Conservation (phyloP, 306 rosid genomes). For the Crotalaria pallida region DNA sequence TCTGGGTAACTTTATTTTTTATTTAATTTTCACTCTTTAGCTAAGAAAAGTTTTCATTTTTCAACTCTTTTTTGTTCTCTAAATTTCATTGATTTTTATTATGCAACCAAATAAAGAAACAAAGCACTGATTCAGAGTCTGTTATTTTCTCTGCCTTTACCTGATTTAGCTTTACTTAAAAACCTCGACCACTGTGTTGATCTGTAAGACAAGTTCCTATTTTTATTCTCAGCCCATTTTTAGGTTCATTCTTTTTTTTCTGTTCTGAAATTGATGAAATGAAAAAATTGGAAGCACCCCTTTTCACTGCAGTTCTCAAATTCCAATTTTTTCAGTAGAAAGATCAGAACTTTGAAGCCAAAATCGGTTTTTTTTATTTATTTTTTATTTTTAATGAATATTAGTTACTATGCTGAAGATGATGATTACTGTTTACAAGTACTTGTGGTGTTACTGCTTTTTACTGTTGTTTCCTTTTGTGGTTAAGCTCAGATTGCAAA, state of each 20-base stretch:
- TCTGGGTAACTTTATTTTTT: background rate
- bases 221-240: conserved; percentile 12
- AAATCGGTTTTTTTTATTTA: conserved; percentile 10
- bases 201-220: background rate
- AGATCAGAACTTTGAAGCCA: conserved; percentile 13
- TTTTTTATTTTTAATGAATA: background rate
- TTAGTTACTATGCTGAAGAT: conserved; percentile 1
- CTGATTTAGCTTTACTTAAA: conserved; percentile 29
- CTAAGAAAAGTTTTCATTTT: background rate
- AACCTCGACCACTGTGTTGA: conserved; percentile 34
- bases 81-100: conserved; percentile 3
- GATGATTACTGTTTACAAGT: background rate
- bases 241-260: conserved; percentile 1
- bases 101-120: background rate
- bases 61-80: background rate
- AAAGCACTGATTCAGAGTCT: conserved; percentile 8
- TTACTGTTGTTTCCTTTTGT: conserved; percentile 26
- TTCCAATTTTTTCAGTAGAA: background rate
- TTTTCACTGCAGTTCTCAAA: conserved; percentile 5
- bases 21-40: background rate
- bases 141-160: conserved; percentile 22
- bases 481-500: conserved; percentile 25
- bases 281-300: background rate
- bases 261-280: background rate
- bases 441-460: conserved; percentile 17